Evolutionary conservation across 1,139 yeast genomes (phyloP).

Genomic region (Yamadazyma dendronema): DNA sequence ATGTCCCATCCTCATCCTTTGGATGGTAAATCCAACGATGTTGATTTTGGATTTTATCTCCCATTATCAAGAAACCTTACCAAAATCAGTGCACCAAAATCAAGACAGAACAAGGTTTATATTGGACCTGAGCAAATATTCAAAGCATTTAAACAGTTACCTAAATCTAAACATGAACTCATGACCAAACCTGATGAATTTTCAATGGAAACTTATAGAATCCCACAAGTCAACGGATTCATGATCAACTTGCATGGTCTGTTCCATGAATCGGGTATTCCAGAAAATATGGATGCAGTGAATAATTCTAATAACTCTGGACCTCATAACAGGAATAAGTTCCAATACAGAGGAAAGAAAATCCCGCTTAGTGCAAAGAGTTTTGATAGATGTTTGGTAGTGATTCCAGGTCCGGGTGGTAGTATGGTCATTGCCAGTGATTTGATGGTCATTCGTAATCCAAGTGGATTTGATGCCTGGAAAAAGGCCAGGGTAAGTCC

Average conservation of each 20-base stretch:
- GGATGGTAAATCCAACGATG: slow-evolving; percentile 30
- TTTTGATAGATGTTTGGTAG: slow-evolving; percentile 85
- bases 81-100: slow-evolving; percentile 60
- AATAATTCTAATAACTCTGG: slow-evolving; percentile 10
- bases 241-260: slow-evolving; percentile 81
- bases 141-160: slow-evolving; percentile 62
- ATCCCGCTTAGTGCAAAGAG: slow-evolving; percentile 60
- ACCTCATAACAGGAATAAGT: slow-evolving; percentile 25
- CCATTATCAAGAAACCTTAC: slow-evolving; percentile 75
- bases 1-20: slow-evolving; percentile 51
- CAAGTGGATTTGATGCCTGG: slow-evolving; percentile 64
- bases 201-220: slow-evolving; percentile 77
- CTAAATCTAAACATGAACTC: slow-evolving; percentile 72
- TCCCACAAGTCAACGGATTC: slow-evolving; percentile 72
- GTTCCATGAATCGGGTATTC: slow-evolving; percentile 64
- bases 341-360: slow-evolving; percentile 31
- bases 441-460: slow-evolving; percentile 64
- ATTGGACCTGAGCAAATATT: slow-evolving; percentile 69
- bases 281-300: slow-evolving; percentile 33
- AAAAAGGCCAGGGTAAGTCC: slow-evolving; percentile 13
- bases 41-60: slow-evolving; percentile 64
- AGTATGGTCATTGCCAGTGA: slow-evolving; percentile 84
- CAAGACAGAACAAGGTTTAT: slow-evolving; percentile 57
- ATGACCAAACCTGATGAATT: slow-evolving; percentile 60
- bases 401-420: slow-evolving; percentile 70